Base-by-base conservation (phyloP, 2,329 filamentous ascomycete species). In the Chaetoscypha palmicola region DNA sequence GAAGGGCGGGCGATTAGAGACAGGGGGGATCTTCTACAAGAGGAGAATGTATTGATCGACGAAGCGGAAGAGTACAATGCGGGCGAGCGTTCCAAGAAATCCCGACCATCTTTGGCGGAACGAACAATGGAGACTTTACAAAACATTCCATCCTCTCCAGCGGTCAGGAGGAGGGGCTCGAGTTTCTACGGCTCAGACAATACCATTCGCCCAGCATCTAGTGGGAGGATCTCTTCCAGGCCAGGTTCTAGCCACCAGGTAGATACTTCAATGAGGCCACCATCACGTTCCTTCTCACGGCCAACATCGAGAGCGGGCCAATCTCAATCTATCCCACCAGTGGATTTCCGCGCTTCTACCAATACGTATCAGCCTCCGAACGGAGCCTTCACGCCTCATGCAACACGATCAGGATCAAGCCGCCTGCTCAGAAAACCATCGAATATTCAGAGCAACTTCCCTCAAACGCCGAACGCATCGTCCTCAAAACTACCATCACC, bases 71-170 rank as follows among this genome's bases (percentile, higher is more conserved):
- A 38, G 28, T 23, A 26, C 10, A 28, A 31, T 12, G n/a, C n/a
- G 36, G 20, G 14, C 4, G 32, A 31, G 16, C 19, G 37, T 23
- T 28, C 45, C 16, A 39, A 46, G 34, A 51, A 48, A 38, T 42
- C 55, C 35, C 49, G 58, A 12, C 70, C 76, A 40, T 90, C 86
- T 0, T 70, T 96, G 3, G 80, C 84, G 0, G 90, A 96, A 56
- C 74, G 91, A 46, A 94, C 90, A 0, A 81, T 94, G 32, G 87
- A 94, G 62, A 94, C 87, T 0, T 68, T 96, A 4, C 76, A 88
- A 2, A 77, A 80, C 36, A 69, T 95, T 22, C 86, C 89, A 0
- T 79, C 86, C 0, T 92, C 89, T 1, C 89, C 90, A 3, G 77
- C 77, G 0, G 64, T 84, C 35, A 77, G 73, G 41, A 77, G 78